Evolutionary conservation across 2,329 filamentous ascomycete species (phyloP), one percentile per base, ranked within the genome.

Genomic region (Fusarium cicatricum): DNA sequence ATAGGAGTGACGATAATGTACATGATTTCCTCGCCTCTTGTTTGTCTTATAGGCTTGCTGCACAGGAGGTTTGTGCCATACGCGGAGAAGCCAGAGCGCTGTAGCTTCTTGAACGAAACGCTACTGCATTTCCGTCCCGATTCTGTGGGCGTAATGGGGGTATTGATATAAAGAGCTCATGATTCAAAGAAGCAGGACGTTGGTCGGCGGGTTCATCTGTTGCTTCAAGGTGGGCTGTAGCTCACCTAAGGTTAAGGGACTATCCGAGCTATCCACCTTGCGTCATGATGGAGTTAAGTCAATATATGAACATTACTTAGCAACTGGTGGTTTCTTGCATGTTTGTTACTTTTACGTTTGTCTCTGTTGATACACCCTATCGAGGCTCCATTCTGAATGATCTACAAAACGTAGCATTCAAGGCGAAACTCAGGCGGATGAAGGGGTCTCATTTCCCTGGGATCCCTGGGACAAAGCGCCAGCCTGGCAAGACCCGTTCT

Each of bases 401-500:
- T 52, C 43, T 51, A 34, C 29, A 21, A 47, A 47, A 37, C 40
- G 37, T 50, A 49, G 49, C 47, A 53, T 51, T 44, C 19, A 36
- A 26, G 42, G 40, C 42, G 34, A 47, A 43, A 46, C 38, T 51
- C 51, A 46, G n/a, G n/a, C n/a, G n/a, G 41, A 43, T 52, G 52
- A 34, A 50, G 47, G 55, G 42, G 28, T 46, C 44, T 58, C 52
- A 62, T 66, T 50, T 46, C 45, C 46, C 60, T 60, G 56, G 34
- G 44, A 7, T 21, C 21, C 47, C 43, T 63, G 55, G 55, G 23
- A n/a, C 43, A 59, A 62, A 62, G 52, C 53, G 56, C 62, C 60
- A 65, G 55, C 55, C 41, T 58, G 60, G 49, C 54, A 62, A 12
- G 55, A 38, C 53, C 60, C 62, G 42, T 57, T 43, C 45, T 58